Conservation (phyloP, 495 filamentous ascomycete genomes). For the Annulohypoxylon stygium region DNA sequence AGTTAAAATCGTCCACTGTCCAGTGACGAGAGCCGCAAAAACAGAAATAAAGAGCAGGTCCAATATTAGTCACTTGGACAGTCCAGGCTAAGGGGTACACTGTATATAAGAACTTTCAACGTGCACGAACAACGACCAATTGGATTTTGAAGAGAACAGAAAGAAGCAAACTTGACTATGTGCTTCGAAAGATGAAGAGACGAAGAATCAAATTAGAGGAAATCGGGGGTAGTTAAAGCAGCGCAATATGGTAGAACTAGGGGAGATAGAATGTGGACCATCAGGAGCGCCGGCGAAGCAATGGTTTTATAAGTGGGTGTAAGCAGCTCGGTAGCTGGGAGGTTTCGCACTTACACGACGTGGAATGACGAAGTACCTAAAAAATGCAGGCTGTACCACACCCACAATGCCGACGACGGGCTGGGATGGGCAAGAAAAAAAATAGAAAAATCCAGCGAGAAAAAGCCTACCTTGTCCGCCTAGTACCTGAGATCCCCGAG, state of each 20-base stretch:
- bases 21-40: constrained; percentile 8
- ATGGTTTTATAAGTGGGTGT: constrained; percentile 47
- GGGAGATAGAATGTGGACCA: constrained; percentile 40
- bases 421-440: constrained; percentile 21
- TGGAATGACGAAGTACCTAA: constrained; percentile 45
- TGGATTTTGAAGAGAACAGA: background rate
- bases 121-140: constrained; percentile 24
- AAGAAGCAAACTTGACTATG: constrained; percentile 32
- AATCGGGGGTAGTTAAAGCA: constrained; percentile 47
- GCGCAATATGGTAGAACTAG: constrained; percentile 45
- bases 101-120: constrained; percentile 26
- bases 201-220: constrained; percentile 40
- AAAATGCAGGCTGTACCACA: constrained; percentile 23
- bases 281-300: constrained; percentile 40
- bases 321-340: constrained; percentile 32
- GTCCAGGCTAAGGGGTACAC: constrained; percentile 10
- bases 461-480: constrained; percentile 7
- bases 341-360: constrained; percentile 17
- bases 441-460: constrained; percentile 39
- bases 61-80: constrained; percentile 14
- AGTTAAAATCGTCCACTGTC: background rate
- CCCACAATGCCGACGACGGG: constrained; percentile 42
- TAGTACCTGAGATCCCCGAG: constrained; percentile 43
- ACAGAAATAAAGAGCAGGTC: background rate
- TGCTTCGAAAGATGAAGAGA: constrained; percentile 25